phyloP scores from a whole-genome alignment of 345 rosid species.

The Eucalyptus virginea region DNA sequence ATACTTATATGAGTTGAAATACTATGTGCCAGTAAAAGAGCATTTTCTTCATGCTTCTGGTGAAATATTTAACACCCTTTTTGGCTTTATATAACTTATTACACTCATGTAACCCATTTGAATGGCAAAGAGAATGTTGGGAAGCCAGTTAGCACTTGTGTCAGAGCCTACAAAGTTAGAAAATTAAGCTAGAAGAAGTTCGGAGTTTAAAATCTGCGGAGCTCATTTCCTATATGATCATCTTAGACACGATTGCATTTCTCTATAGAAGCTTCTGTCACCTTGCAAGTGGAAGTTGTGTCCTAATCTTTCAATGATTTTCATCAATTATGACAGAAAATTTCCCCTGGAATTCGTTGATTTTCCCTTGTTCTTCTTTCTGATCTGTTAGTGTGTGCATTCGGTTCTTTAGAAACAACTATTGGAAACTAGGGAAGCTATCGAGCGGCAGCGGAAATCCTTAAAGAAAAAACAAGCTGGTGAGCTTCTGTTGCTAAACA shows the following conservation, averaged over 20 bases:
- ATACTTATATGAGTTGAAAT: background rate
- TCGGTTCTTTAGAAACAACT: conserved; percentile 47
- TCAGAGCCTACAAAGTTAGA: background rate
- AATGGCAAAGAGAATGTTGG: background rate
- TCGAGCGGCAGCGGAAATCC: conserved; percentile 87
- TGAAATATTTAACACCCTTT: background rate
- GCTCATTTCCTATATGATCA: background rate
- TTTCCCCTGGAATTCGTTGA: background rate
- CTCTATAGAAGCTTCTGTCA: background rate
- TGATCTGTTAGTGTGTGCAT: background rate
- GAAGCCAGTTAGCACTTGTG: background rate
- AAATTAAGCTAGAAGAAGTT: background rate
- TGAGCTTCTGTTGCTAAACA: background rate
- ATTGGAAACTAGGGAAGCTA: conserved; percentile 87
- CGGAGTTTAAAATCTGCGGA: background rate
- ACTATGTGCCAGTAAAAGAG: background rate
- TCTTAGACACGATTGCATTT: background rate
- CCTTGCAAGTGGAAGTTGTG: background rate
- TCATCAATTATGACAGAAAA: background rate
- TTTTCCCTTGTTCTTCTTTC: background rate
- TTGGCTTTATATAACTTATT: background rate
- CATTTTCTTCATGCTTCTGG: background rate
- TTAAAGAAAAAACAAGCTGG: conserved; percentile 91
- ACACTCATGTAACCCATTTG: background rate
- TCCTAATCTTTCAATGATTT: background rate